phyloP scores from a whole-genome alignment of 306 rosid genomes.

The Glycine tomentella region DNA sequence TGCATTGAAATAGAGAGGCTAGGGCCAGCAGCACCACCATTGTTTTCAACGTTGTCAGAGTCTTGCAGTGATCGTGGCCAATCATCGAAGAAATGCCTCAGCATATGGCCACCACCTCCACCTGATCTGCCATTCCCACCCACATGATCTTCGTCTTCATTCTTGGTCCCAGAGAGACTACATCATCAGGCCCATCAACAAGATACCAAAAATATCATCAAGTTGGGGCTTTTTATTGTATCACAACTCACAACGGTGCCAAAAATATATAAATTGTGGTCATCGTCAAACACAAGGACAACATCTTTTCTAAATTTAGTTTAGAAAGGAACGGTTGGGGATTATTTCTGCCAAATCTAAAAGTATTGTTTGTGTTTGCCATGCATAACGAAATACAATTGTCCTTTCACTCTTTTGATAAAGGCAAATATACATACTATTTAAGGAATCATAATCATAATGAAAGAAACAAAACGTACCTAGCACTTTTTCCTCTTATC shows the following conservation, averaged over 20 bases:
- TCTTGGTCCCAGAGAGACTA: slow-evolving; percentile 59
- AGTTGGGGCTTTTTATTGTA: not conserved
- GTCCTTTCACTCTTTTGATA: not conserved
- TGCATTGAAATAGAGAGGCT: slow-evolving; percentile 78
- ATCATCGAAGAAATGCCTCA: slow-evolving; percentile 93
- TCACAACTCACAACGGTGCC: not conserved
- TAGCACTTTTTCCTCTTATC: not conserved
- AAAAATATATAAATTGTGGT: not conserved
- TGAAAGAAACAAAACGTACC: too few relatives aligned
- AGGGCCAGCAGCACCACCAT: slow-evolving; percentile 54
- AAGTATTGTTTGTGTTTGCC: not conserved
- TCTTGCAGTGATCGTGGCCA: slow-evolving; percentile 85
- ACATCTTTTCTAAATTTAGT: slow-evolving; percentile 25
- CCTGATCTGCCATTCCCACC: slow-evolving; percentile 62
- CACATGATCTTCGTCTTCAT: slow-evolving; percentile 56
- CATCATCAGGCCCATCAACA: slow-evolving; percentile 37
- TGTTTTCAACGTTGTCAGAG: slow-evolving; percentile 56
- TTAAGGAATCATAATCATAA: too few relatives aligned
- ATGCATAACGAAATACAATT: not conserved
- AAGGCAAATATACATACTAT: not conserved
- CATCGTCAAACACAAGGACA: slow-evolving; percentile 21
- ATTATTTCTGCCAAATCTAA: slow-evolving; percentile 41
- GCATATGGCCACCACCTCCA: slow-evolving; percentile 73
- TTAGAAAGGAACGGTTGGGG: slow-evolving; percentile 52
- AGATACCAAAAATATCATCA: slow-evolving; percentile 40